Base-by-base conservation (phyloP, 305 asterid species). In the Rubia balearica region DNA sequence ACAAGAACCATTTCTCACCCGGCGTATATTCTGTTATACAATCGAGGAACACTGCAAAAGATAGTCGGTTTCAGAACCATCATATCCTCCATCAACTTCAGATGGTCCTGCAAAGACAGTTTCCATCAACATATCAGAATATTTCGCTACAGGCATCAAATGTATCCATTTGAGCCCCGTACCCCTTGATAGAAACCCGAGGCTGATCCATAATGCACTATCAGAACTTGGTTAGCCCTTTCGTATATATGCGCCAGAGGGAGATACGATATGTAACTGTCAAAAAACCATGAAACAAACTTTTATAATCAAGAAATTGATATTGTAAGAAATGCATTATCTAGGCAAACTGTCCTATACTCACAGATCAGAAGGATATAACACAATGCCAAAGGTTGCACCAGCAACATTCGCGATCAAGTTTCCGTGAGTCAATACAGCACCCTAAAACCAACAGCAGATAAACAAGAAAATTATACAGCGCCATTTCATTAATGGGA, bases 171-270 rank as follows among this genome's bases (percentile, higher is more conserved):
- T 33, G 49, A 77, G 19, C 83, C 57, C 1, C 57, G 22, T 85
- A 88, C 94, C 73, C 91, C 95, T 82, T 88, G 95, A 82, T 81
- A 84, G 85, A 88, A 88, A 60, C 95, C 95, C 71, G 83, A 62
- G 42, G 89, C 87, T 48, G 80, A 87, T 51, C 91, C 95, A 73
- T 68, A 76, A 78, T 84, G 78, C 21, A 68, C 89, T 59, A 83
- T 71, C 82, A 75, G 8, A 60, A 84, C 67, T 80, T 86, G 95
- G 79, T 73, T 84, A 69, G 81, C 83, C 30, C 95, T 80, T 74
- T 88, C 91, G 13, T 83, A 88, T 69, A 88, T 86, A 85, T 88
- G 95, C 16, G 95, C 91, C 70, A 88, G 81, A 16, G 95, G 95
- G 71, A 88, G 91, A 72, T 86, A 88, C 27, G 95, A 88, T 74